A percentile compares a stretch with the other conserved stretches of the same genome.
phyloP scores from a whole-genome alignment of 2,329 filamentous ascomycete genomes.

The Exserohilum turcica region DNA sequence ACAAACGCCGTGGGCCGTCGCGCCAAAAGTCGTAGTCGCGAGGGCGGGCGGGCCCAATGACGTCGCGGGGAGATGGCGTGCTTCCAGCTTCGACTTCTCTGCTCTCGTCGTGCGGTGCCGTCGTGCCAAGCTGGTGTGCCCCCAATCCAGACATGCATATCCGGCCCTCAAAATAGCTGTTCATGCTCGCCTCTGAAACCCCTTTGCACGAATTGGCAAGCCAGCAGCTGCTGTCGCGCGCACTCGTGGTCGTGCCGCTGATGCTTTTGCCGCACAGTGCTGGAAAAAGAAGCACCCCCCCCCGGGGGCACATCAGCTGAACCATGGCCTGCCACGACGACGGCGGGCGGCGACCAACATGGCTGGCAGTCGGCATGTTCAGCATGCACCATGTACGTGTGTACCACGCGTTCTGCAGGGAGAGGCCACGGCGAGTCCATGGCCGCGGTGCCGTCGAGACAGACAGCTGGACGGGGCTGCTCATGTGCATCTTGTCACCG shows the following conservation, averaged over 20 bases:
- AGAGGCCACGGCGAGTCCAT: not conserved
- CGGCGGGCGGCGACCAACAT: too few relatives aligned
- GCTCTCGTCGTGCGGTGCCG: constrained; percentile 17
- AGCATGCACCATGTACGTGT: not conserved
- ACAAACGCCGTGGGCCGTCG: constrained; percentile 19
- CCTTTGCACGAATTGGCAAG: not conserved
- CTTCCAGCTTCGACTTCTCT: too few relatives aligned
- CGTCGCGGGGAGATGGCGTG: constrained; percentile 33
- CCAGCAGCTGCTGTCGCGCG: not conserved
- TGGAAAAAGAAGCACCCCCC: not conserved
- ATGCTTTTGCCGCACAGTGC: constrained; percentile 4
- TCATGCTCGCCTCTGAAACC: not conserved
- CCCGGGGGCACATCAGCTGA: not conserved
- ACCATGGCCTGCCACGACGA: not conserved
- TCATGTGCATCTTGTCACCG: not conserved
- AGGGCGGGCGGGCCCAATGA: constrained; percentile 30
- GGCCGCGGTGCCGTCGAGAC: not conserved
- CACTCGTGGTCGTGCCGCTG: not conserved
- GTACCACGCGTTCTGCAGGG: not conserved
- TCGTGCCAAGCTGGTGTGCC: constrained; percentile 8
- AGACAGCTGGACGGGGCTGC: not conserved
- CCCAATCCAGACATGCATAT: not conserved
- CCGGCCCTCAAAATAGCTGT: not conserved
- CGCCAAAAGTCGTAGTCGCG: constrained; percentile 15
- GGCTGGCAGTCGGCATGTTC: too few relatives aligned